Evolutionary conservation across 1,284 basidiomycete species (phyloP), one percentile per base, ranked within the genome.

Genomic region (Mrakiaceae sp.): DNA sequence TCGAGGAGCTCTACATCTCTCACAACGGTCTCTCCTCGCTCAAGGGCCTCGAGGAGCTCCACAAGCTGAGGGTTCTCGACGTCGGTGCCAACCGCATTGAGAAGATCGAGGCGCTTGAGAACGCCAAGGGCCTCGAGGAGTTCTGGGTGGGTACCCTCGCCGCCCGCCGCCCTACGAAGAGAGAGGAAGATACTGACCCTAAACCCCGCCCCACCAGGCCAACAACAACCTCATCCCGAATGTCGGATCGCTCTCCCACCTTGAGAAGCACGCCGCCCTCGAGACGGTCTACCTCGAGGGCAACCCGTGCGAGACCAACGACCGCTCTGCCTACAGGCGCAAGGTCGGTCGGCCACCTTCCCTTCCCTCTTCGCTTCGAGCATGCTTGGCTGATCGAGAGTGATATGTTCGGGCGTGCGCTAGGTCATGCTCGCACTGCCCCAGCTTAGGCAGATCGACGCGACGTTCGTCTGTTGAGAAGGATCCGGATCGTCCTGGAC

Each of bases 241-340:
- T 65, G 76, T 96, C 6, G 80, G 78, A 11, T 79, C 82, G 2
- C 76, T 98, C 27, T 74, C 79, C 0, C 83, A 96, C 73, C 82
- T 97, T n/a, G 81, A 82, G 46, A 77, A 81, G n/a, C 79, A 88
- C 50, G 64, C 77, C 2, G 80, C 83, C 3, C 80, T 98, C 11
- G 83, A 88, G 72, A 98, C 96, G 1, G 81, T 98, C 7, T 98
- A 98, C 75, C 82, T 98, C 46, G 95, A 98, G 76, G 87, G 85
- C 6, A 98, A 98, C 74, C 96, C 96, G 2, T 88, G 88, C 68
- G 92, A 98, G 75, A 81, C 77, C 51, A 80, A 81, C 16, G 90
- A 97, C 71, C 87, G 84, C 70, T 78, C 83, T 1, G 83, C 81
- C 16, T 98, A 98, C 75, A 80, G 93, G 69, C 80, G 95, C 63